Percentiles rank a stretch among this genome's conserved stretches.
Conservation (phyloP, 441 rosid genomes). For the Flueggea neowawraea region DNA sequence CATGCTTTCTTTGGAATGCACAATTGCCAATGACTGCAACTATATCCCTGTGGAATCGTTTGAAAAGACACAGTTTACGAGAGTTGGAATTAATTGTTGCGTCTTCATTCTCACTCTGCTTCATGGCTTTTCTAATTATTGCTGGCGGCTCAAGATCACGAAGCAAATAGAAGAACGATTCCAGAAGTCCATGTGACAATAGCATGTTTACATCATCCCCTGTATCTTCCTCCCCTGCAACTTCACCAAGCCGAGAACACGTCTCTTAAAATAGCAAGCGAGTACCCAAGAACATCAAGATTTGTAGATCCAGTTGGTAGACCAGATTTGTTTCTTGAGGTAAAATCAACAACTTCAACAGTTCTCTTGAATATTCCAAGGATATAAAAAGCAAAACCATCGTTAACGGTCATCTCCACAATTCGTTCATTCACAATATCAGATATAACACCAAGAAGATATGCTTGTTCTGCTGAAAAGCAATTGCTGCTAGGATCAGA, state of each 20-base stretch:
- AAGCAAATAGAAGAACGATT: slow-evolving; percentile 52
- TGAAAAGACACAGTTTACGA: slow-evolving; percentile 53
- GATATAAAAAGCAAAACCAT: slow-evolving; percentile 30
- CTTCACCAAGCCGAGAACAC: slow-evolving; percentile 52
- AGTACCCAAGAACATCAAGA: slow-evolving; percentile 59
- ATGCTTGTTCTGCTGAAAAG: slow-evolving; percentile 58
- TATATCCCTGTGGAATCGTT: slow-evolving; percentile 74
- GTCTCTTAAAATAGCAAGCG: slow-evolving; percentile 55
- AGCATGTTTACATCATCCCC: slow-evolving; percentile 35
- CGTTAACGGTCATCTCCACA: slow-evolving; percentile 34
- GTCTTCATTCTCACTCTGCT: slow-evolving; percentile 26
- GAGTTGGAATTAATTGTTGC: slow-evolving; percentile 9
- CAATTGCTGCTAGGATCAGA: slow-evolving; percentile 1
- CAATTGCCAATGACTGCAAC: slow-evolving; percentile 79
- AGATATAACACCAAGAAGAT: slow-evolving; percentile 51
- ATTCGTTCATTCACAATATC: slow-evolving; percentile 59
- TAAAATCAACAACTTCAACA: slow-evolving; percentile 26
- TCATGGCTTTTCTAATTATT: slow-evolving; percentile 47
- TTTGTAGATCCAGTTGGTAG: slow-evolving; percentile 56
- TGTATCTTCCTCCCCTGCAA: slow-evolving; percentile 22
- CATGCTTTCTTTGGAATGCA: slow-evolving; percentile 39
- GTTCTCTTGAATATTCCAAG: slow-evolving; percentile 48
- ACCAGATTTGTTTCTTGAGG: slow-evolving; percentile 33
- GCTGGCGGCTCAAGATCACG: slow-evolving; percentile 61
- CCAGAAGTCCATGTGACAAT: slow-evolving; percentile 45